Base-by-base conservation (phyloP, 352 stramenopile genomes). In the Albugo candida region DNA sequence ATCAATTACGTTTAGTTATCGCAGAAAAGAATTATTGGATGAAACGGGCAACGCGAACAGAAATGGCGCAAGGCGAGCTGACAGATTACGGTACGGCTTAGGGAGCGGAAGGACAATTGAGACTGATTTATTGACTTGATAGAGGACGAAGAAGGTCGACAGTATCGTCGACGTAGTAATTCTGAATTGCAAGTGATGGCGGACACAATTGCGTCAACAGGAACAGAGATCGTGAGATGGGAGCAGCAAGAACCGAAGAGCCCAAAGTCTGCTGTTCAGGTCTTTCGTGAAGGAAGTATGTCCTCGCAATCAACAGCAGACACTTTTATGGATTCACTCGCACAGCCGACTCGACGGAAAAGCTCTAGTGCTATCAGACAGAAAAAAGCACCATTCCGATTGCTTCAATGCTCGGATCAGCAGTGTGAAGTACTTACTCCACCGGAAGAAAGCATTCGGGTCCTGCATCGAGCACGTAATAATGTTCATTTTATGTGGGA, bases 401-500 rank as follows among this genome's bases (percentile, higher is more conserved):
- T 92, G 36, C 52, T 92, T 35, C 74, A 92, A 59, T 89, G 79
- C 59, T 87, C 73, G 13, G 76, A 92, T 58, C 74, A 89, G 49
- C 75, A 89, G 53, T 92, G 76, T 54, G 79, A 92, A 49, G 76
- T 92, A 17, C 86, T 92, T 43, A 86, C 72, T 36, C 70, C 76
- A 13, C 80, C 74, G 62, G 85, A 92, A 60, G 70, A 77, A 48
- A 92, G 63, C 58, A 89, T 92, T 49, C 72, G 70, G 48, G 88
- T 75, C 41, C 74, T 86, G 54, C 77, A 88, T 53, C 74, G 76
- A 38, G 65, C 77, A 47, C 72, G 77, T 39, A 92, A 88, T 61
- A 92, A 92, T 49, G 76, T 92, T 45, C 79, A 92, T 53, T 79
- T 85, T 48, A 82, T 92, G 63, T 92, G 79, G 79, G 79, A 92